phyloP scores from a whole-genome alignment of 257 asterid species.

The Nicotiana sylvestris region DNA sequence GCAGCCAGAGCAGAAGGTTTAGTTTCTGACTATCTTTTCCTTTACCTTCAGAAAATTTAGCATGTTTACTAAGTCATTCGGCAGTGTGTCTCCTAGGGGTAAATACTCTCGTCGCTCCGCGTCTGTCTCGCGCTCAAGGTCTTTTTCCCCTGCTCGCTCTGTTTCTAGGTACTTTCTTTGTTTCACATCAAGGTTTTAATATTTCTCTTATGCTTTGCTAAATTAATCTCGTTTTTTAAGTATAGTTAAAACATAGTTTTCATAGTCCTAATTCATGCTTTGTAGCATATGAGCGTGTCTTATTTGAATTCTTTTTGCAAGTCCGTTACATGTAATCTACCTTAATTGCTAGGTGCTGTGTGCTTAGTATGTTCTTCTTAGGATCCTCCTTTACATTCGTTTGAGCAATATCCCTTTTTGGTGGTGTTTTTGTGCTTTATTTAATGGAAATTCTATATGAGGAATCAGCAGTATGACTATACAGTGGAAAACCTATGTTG shows the following conservation, averaged over 20 bases:
- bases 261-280: not conserved
- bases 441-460: not conserved
- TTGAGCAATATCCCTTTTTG: not conserved
- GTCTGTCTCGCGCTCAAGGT: conserved; percentile 56
- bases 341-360: not conserved
- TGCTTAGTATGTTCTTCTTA: not conserved
- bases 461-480: not conserved
- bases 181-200: not conserved
- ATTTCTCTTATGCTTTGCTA: not conserved
- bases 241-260: not conserved
- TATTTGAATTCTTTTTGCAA: not conserved
- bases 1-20: conserved; percentile 52
- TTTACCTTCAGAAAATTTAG: not conserved
- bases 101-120: conserved; percentile 30
- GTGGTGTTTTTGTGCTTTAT: not conserved
- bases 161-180: conserved; percentile 40
- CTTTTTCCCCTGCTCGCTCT: conserved; percentile 40
- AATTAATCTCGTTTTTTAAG: not conserved
- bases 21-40: not conserved
- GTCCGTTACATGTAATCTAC: not conserved
- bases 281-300: not conserved
- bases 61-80: not conserved
- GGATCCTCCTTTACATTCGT: not conserved
- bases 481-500: not conserved
- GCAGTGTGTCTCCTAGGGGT: conserved; percentile 48